phyloP scores from a whole-genome alignment of 164 flowering plant species.

The Aristolochia fimbriata region DNA sequence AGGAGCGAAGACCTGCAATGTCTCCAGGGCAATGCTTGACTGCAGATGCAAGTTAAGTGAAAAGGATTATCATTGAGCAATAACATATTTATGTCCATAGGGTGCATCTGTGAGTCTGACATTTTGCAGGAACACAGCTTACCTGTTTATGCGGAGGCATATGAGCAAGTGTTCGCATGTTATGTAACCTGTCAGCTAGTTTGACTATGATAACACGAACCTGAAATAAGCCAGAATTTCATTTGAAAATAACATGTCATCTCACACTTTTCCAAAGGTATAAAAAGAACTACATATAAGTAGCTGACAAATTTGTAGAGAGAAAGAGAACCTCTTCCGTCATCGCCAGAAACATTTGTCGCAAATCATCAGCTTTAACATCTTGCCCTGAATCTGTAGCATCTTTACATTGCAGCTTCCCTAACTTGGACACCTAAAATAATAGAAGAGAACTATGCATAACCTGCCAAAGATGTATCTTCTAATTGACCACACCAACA shows the following conservation, averaged over 20 bases:
- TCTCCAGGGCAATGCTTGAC: constrained; percentile 91
- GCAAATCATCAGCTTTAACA: constrained; percentile 95
- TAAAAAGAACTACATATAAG: not conserved
- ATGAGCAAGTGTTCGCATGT: constrained; percentile 95
- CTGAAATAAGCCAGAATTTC: constrained; percentile 25
- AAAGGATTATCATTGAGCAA: constrained; percentile 1
- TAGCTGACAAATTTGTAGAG: not conserved
- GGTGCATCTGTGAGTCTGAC: not conserved
- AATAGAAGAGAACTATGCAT: not conserved
- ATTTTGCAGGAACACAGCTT: not conserved
- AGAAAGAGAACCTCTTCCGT: constrained; percentile 70
- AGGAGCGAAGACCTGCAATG: constrained; percentile 97
- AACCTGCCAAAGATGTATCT: not conserved
- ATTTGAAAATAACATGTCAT: not conserved
- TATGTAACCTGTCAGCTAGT: constrained; percentile 96
- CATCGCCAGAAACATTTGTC: constrained; percentile 99
- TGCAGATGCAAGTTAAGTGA: constrained; percentile 19
- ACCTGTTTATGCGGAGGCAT: constrained; percentile 99
- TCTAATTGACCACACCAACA: not conserved
- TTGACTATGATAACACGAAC: constrained; percentile 98
- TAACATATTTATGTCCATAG: constrained; percentile 1
- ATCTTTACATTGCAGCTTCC: constrained; percentile 70
- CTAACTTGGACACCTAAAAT: constrained; percentile 87
- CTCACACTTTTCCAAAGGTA: not conserved
- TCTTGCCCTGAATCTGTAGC: constrained; percentile 68